Base-by-base conservation (phyloP, 805 yeast species). In the Barnettozyma sp. region DNA sequence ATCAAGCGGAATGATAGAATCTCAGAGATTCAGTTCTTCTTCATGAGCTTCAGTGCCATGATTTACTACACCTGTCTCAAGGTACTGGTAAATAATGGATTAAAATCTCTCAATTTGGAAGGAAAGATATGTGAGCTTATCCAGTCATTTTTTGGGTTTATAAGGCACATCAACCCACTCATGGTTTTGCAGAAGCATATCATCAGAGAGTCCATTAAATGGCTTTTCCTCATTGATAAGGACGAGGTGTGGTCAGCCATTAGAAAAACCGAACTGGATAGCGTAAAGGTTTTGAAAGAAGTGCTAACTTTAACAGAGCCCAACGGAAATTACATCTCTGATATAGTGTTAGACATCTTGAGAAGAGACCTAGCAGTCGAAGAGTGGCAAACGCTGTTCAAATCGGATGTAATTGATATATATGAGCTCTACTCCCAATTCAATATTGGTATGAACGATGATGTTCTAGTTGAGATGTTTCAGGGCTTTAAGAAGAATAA, bases 401-500 rank as follows among this genome's bases (percentile, higher is more conserved):
- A 27, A 17, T 27, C 9, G 6, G 43, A 41, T 34, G 43, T 47
- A 10, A 4, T 13, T 5, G 17, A 22, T 1, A 29, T 49, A 9
- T 30, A 41, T 13, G 40, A 29, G 7, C 13, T 49, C 7, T 39
- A 23, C 6, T 8, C 14, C 4, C 26, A 19, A 4, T 25, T 40
- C 4, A 26, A 26, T 2, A 48, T 55, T 52, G n/a, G 18, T 4
- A 12, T 44, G 7, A 43, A 41, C 21, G 53, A 42, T 22, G 34
- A 33, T 4, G 29, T 40, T 1, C 15, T 52, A 10, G 27, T 39
- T 7, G 12, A 22, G 13, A 26, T 52, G 43, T 52, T 38, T 30
- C 51, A 51, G 11, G 26, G 43, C 18, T 26, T 52, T 30, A 51
- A 46, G 31, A 30, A 23, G 6, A 45, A 46, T 30, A 45, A 37